Evolutionary conservation across 2,329 filamentous ascomycete species (phyloP).

Genomic region (Pestalotiopsis sp.): DNA sequence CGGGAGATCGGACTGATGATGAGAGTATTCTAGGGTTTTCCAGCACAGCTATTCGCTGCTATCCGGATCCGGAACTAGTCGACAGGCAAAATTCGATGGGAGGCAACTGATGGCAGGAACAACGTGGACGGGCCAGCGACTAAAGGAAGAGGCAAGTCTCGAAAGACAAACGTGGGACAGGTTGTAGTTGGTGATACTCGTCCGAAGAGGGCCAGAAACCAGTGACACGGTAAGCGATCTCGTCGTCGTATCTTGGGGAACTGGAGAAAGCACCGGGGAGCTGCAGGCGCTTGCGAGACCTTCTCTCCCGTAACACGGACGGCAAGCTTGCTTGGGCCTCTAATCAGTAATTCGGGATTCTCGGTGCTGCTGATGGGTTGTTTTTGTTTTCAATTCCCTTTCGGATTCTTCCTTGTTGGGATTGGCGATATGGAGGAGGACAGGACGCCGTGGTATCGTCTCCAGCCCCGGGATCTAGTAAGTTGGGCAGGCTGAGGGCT

Average conservation of each 20-base stretch:
- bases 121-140: background rate
- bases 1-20: background rate
- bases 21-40: background rate
- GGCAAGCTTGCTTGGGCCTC: conserved; percentile 15
- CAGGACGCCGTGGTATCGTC: background rate
- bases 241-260: conserved; percentile 45
- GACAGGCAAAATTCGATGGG: background rate
- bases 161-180: conserved; percentile 46
- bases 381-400: too few species aligned
- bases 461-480: background rate
- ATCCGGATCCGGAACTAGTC: background rate
- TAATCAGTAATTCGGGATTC: conserved; percentile 22
- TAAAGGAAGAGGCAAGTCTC: conserved; percentile 33
- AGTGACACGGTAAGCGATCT: conserved; percentile 54
- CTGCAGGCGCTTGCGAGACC: conserved; percentile 44
- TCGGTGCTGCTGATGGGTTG: too few species aligned
- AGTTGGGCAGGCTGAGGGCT: background rate
- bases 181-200: conserved; percentile 55
- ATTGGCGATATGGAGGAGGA: too few species aligned
- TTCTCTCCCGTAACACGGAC: conserved; percentile 31
- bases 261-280: conserved; percentile 46
- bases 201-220: conserved; percentile 45
- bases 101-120: background rate
- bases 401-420: background rate
- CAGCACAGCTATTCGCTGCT: background rate